phyloP scores from a whole-genome alignment of 129 eudicot species.

The Chrysanthemum seticuspe region DNA sequence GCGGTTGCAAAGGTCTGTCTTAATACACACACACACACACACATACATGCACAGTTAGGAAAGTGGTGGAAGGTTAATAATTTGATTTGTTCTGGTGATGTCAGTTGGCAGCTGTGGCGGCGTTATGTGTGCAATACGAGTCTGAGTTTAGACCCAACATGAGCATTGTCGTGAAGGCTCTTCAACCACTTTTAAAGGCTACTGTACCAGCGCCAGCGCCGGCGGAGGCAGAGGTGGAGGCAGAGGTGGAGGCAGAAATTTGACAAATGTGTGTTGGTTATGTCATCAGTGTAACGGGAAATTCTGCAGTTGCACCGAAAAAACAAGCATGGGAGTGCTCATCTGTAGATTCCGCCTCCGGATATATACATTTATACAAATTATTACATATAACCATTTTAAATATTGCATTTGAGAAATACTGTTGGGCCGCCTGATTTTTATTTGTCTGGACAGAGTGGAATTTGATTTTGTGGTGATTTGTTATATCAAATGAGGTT shows the following conservation, averaged over 20 bases:
- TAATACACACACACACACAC: neutral
- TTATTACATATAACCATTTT: slow-evolving; percentile 15
- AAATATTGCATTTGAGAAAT: slow-evolving; percentile 24
- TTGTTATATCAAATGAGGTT: slow-evolving; percentile 21
- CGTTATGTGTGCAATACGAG: slow-evolving; percentile 84
- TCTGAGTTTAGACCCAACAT: slow-evolving; percentile 90
- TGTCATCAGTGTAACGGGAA: slow-evolving; percentile 1
- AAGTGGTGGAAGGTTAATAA: neutral
- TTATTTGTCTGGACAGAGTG: slow-evolving; percentile 12
- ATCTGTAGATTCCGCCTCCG: slow-evolving; percentile 26
- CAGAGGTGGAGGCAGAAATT: neutral
- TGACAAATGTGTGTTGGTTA: slow-evolving; percentile 2
- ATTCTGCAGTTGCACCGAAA: neutral
- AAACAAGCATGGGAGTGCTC: slow-evolving; percentile 17
- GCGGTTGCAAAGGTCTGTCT: slow-evolving; percentile 82
- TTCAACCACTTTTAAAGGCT: slow-evolving; percentile 71
- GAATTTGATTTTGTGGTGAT: slow-evolving; percentile 26
- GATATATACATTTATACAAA: slow-evolving; percentile 6
- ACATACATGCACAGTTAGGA: neutral
- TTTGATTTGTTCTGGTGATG: too few species aligned
- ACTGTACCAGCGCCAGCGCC: slow-evolving; percentile 45
- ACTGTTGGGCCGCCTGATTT: slow-evolving; percentile 7
- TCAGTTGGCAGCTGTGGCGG: slow-evolving; percentile 96
- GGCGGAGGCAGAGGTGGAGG: slow-evolving; percentile 2
- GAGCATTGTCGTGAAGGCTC: slow-evolving; percentile 88